These are phyloP conservation scores for Entrophospora sp. DNA, from an alignment of 192 early-diverging fungal species.

Conservation along the genomic window DNA sequence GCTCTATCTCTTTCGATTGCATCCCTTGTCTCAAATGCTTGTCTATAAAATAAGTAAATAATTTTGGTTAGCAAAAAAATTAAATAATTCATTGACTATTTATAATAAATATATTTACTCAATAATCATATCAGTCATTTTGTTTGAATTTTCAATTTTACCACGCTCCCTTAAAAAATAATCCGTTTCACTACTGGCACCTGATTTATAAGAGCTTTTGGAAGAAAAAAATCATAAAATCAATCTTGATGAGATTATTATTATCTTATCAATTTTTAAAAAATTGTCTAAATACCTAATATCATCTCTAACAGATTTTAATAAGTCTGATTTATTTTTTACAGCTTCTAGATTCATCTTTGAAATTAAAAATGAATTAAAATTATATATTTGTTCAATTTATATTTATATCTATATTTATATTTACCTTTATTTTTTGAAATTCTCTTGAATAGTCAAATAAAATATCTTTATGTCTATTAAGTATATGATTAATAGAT, in stretches of 20 bases:
- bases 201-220: conserved; percentile 33
- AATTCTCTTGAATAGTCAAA: conserved; percentile 77
- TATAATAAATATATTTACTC: conserved; percentile 45
- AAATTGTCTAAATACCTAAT: conserved; percentile 26
- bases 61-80: neutral
- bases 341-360: conserved; percentile 54
- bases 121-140: conserved; percentile 66
- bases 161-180: conserved; percentile 62
- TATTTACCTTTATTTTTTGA: conserved; percentile 54
- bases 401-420: neutral
- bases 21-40: conserved; percentile 64
- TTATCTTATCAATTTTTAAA: neutral
- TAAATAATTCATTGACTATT: neutral
- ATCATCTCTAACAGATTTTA: conserved; percentile 55
- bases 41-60: conserved; percentile 34
- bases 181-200: conserved; percentile 37
- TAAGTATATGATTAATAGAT: conserved; percentile 64
- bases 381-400: neutral
- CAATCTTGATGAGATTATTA: too few species aligned
- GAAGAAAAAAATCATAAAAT: neutral
- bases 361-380: neutral
- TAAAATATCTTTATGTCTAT: conserved; percentile 67
- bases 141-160: conserved; percentile 62
- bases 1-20: conserved; percentile 55
- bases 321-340: conserved; percentile 59